Evolutionary conservation across 371 early-diverging fungal genomes (phyloP).

Genomic region (Phascolomyces articulosus): DNA sequence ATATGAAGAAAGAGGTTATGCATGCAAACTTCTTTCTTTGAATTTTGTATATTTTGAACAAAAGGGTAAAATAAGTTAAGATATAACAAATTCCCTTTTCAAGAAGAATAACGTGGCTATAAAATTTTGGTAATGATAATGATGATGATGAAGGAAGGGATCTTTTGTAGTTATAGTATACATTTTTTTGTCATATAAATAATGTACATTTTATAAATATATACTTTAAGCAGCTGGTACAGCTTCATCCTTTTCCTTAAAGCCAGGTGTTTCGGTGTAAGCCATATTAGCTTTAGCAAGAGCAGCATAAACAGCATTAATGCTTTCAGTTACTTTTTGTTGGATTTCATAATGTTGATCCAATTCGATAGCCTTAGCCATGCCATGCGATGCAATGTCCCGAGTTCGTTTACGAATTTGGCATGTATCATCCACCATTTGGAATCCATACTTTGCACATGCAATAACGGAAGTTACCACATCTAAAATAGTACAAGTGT

Average conservation of each 20-base stretch:
- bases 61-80: neutral
- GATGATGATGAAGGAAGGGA: too few relatives aligned
- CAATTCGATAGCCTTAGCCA: slow-evolving; percentile 63
- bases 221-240: neutral
- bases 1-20: neutral
- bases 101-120: too few relatives aligned
- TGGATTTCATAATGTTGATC: slow-evolving; percentile 67
- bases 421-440: slow-evolving; percentile 59
- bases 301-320: slow-evolving; percentile 36
- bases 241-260: slow-evolving; percentile 2
- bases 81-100: neutral
- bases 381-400: slow-evolving; percentile 53
- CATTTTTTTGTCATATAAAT: neutral
- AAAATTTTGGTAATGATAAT: too few relatives aligned
- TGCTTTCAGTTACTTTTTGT: slow-evolving; percentile 47
- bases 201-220: neutral
- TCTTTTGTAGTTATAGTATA: too few relatives aligned
- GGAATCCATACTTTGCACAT: slow-evolving; percentile 43
- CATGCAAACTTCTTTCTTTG: neutral
- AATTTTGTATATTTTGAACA: neutral
- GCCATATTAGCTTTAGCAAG: slow-evolving; percentile 60
- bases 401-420: slow-evolving; percentile 58
- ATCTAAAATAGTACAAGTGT: slow-evolving; percentile 26
- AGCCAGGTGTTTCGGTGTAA: slow-evolving; percentile 56
- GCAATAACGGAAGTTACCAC: slow-evolving; percentile 43